Evolutionary conservation across 495 filamentous ascomycete genomes (phyloP), one percentile per base, ranked within the genome.

Genomic region (Cudoniella acicularis): DNA sequence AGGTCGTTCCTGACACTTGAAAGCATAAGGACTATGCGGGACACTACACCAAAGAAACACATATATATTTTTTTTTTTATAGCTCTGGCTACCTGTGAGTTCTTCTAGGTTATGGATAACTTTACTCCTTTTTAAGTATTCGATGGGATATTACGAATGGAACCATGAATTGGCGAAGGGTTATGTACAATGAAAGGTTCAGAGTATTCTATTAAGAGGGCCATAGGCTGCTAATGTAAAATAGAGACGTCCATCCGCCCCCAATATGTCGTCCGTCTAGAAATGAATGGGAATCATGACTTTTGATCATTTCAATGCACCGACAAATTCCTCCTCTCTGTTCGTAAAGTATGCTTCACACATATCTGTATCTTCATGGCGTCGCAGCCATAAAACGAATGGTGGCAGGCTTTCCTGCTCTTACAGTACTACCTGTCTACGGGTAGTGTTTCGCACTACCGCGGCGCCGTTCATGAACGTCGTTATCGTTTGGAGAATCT

Each of bases 201-300:
- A 56, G 59, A 58, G 42, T 62, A 52, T 48, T 65, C 63, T 65
- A 65, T 65, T 65, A 65, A 62, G 41, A 60, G 23, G 56, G 50
- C 50, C 54, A 43, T 10, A 30, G 52, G 63, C 52, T 56, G 43
- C 23, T 62, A 62, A 48, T 23, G 25, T 51, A 46, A 47, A 24
- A 51, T 43, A 51, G 40, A 51, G 40, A 53, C 36, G 43, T 45
- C 50, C 57, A 23, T 49, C 62, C 49, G 13, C 24, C 50, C 24
- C 45, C 46, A 30, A 59, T 30, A 54, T 23, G 50, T 36, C 48
- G 30, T 27, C 46, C 49, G 51, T 64, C 59, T 61, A 59, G 50
- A 63, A 66, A 42, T 43, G 64, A 63, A 63, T 46, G 54, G 56
- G 57, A 64, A 58, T 54, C 57, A 23, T 59, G 49, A 16, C 26